Evolutionary conservation across 257 asterid genomes (phyloP).

Genomic region (Penstemon newberryi): DNA sequence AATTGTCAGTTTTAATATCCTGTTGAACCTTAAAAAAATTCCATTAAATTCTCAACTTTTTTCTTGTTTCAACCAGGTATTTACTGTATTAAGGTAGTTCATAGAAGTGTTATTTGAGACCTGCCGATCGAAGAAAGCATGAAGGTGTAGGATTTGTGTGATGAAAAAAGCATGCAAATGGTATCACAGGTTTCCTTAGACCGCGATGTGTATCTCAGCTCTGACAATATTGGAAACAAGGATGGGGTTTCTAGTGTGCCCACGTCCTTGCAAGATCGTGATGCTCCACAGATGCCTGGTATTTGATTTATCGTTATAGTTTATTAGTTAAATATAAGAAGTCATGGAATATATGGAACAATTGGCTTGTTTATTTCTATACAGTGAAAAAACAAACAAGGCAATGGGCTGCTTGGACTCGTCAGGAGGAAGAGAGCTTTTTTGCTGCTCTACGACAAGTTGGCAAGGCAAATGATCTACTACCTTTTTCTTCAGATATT

Average conservation of each 20-base stretch:
- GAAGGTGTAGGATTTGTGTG: slow-evolving; percentile 32
- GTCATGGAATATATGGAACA: slow-evolving; percentile 23
- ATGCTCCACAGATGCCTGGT: slow-evolving; percentile 59
- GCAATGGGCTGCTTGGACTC: slow-evolving; percentile 99
- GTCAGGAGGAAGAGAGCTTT: slow-evolving; percentile 96
- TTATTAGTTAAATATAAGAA: slow-evolving; percentile 10
- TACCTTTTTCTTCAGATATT: slow-evolving; percentile 22
- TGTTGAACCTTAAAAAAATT: neutral
- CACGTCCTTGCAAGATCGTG: slow-evolving; percentile 52
- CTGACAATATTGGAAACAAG: slow-evolving; percentile 46
- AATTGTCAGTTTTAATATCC: slow-evolving; percentile 1
- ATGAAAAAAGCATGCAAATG: slow-evolving; percentile 46
- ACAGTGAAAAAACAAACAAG: slow-evolving; percentile 83
- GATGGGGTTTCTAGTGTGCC: slow-evolving; percentile 50
- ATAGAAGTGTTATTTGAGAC: slow-evolving; percentile 22
- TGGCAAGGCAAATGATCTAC: slow-evolving; percentile 76
- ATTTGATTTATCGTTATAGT: slow-evolving; percentile 23
- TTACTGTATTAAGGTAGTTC: neutral
- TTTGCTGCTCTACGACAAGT: slow-evolving; percentile 91
- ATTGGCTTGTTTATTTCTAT: slow-evolving; percentile 26
- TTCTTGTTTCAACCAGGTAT: slow-evolving; percentile 29
- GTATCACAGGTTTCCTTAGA: slow-evolving; percentile 62
- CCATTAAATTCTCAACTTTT: slow-evolving; percentile 2
- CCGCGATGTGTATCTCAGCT: slow-evolving; percentile 42
- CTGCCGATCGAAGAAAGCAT: slow-evolving; percentile 23